Conservation (phyloP, 176 grass and related monocot species). For the Oryza punctata region DNA sequence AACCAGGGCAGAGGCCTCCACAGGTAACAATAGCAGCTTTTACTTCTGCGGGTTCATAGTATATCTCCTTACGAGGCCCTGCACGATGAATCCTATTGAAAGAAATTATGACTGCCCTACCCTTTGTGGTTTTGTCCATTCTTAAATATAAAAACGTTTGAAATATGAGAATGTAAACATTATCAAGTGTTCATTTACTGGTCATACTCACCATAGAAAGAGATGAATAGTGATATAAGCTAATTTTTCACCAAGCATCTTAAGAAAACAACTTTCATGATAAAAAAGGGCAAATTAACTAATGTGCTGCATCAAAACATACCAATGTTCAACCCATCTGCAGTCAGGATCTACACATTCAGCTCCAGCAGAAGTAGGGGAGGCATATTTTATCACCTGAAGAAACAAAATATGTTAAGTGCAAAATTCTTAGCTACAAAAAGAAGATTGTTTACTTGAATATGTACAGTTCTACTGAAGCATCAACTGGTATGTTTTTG, state of each 20-base stretch:
- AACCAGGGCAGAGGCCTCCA: conserved; percentile 91
- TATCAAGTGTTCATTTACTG: neutral
- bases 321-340: conserved; percentile 96
- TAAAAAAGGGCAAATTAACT: conserved; percentile 22
- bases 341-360: conserved; percentile 93
- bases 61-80: conserved; percentile 92
- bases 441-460: conserved; percentile 5
- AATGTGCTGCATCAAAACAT: conserved; percentile 39
- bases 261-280: neutral
- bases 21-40: conserved; percentile 98
- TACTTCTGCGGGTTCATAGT: conserved; percentile 89
- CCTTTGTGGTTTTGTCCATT: neutral
- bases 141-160: neutral
- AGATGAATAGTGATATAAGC: neutral
- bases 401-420: conserved; percentile 41
- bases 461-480: conserved; percentile 5
- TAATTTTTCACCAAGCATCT: conserved; percentile 16
- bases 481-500: conserved; percentile 1
- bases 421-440: conserved; percentile 14
- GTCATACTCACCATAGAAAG: neutral
- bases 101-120: conserved; percentile 25
- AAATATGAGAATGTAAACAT: neutral
- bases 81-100: conserved; percentile 85
- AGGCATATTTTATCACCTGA: conserved; percentile 91
- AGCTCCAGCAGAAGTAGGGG: conserved; percentile 87